A percentile compares a stretch with the other conserved stretches of the same genome.
Conservation (phyloP, 805 yeast species). For the Lipomyces spencermartinsiae region DNA sequence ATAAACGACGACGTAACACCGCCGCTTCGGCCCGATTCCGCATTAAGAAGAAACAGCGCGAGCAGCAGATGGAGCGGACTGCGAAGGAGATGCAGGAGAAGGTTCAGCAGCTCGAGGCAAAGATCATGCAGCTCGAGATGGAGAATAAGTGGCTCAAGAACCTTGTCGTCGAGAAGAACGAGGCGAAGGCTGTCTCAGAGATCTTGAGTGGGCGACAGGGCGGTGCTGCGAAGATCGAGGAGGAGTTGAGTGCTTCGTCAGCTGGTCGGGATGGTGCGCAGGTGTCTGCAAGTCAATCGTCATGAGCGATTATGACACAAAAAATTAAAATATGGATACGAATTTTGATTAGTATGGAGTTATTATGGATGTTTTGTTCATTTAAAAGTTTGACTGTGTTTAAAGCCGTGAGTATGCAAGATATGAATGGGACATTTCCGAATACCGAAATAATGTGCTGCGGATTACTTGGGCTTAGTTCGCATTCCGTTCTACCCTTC, state of each 20-base stretch:
- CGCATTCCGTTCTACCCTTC: too few species aligned
- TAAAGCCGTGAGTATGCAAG: neutral
- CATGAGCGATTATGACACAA: neutral
- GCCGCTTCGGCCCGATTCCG: constrained; percentile 96
- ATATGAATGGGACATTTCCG: neutral
- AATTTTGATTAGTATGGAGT: neutral
- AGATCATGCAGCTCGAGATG: constrained; percentile 86
- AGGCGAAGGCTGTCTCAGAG: constrained; percentile 41
- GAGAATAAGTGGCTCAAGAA: constrained; percentile 86
- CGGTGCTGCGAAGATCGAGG: constrained; percentile 12
- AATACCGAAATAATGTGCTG: neutral
- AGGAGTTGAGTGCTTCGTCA: neutral
- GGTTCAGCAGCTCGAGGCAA: constrained; percentile 69
- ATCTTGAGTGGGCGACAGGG: constrained; percentile 19
- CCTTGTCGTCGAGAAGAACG: constrained; percentile 76
- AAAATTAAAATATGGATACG: neutral
- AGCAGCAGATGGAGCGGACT: constrained; percentile 84
- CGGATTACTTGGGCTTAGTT: too few species aligned
- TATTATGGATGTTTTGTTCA: neutral
- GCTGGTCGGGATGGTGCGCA: neutral
- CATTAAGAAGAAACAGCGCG: constrained; percentile 87
- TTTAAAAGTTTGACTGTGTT: neutral
- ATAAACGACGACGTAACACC: constrained; percentile 85
- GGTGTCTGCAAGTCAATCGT: neutral
- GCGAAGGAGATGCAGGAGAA: constrained; percentile 74